Evolutionary conservation across 805 yeast species (phyloP), one percentile per base, ranked within the genome.

Genomic region (Yamadazyma akitaensis): DNA sequence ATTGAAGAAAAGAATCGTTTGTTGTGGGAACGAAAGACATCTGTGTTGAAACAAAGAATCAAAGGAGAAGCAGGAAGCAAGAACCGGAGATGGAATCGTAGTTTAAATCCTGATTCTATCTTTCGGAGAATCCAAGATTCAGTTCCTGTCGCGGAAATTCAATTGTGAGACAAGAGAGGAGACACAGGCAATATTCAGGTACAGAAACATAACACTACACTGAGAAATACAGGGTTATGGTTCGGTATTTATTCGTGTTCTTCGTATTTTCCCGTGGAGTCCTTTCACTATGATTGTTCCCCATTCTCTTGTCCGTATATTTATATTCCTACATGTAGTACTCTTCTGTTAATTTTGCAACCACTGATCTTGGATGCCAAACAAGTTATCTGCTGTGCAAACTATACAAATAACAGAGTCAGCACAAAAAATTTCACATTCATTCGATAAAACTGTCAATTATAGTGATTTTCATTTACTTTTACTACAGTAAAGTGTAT

Each of bases 1-100:
- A 72, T 48, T 57, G 62, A 37, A 72, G 59, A 49, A 68, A 70
- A 14, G 71, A 59, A 46, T 72, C 76, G 21, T 52, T 51, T 16
- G 54, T 52, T 18, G 48, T 17, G 26, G 36, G 48, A n/a, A 35
- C 34, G 4, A 37, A 35, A 8, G 48, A 39, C 48, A 44, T 44
- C 16, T 26, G 6, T 6, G 12, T 34, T 21, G 12, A 36, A 14
- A 18, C 5, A 25, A 6, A n/a, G 26, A 25, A 39, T 10, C 16
- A 18, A 33, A 30, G 14, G 33, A 21, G 24, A 21, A 21, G 6
- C 7, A 21, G 7, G 24, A 21, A 21, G 9, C 9, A 12, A 11
- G 5, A 28, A 11, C 32, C 32, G 9, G n/a, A 28, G 32, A 9
- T 28, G 32, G 32, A 9, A 13, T 28, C 24, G 24, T 21, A 21